Base-by-base conservation (phyloP, 129 eudicot genomes). In the Flaveria ramosissima region DNA sequence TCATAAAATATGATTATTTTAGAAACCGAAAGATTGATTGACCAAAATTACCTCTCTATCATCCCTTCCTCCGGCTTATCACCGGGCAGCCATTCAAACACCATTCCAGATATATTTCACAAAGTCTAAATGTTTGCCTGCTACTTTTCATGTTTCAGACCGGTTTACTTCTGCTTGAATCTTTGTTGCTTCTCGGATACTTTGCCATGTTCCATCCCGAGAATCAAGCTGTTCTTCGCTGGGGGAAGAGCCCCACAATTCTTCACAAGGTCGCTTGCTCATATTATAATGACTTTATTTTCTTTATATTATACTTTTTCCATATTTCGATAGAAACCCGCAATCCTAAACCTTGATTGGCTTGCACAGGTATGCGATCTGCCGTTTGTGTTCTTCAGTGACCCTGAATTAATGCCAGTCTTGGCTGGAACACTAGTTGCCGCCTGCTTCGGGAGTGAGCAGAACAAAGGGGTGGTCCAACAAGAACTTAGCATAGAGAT, bases 241-340 rank as follows among this genome's bases (percentile, higher is more conserved):
- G 99, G 99, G 99, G 99, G 10, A 94, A 91, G 82, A 89, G 91
- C 80, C 97, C 97, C 32, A 91, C 99, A 47, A 94, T 94, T 81
- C 99, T 94, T 86, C 99, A 94, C 83, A 94, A 94, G 97, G 99
- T 91, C 53, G 32, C 72, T 77, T 52, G 51, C 73, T 20, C 67
- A n/a, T 73, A 55, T 57, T 59, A 36, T 71, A 26, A 17, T 36
- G 50, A 16, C 10, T 36, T 24, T 17, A 1, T 39, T 51, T 39
- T 42, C 20, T 32, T n/a, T 41, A 26, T 13, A 23, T 19, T 11
- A 21, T 19, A 12, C 6, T 24, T 46, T 30, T 27, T 56, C 6
- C 53, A 0, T 19, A 21, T 10, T 17, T 61, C 45, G 6, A 43
- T 26, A 6, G 52, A 68, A 47, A 47, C 79, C 27, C 21, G 8